Evolutionary conservation across 495 filamentous ascomycete genomes (phyloP).

Genomic region (Aspergillus nanangensis): DNA sequence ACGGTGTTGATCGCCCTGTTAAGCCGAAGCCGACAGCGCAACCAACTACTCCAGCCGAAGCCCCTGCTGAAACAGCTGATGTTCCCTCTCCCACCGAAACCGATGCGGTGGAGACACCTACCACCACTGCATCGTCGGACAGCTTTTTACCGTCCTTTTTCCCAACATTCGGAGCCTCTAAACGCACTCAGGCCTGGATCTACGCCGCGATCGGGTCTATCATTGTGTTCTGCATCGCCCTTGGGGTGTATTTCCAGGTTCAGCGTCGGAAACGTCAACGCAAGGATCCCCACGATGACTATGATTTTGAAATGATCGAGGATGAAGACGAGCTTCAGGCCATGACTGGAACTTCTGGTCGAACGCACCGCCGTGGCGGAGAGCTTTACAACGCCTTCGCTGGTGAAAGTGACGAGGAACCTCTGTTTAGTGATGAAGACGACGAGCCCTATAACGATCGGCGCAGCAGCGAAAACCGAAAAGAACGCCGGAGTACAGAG

Average conservation of each 20-base stretch:
- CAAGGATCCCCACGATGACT: constrained; percentile 75
- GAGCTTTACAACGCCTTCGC: constrained; percentile 95
- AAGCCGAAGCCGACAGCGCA: constrained; percentile 51
- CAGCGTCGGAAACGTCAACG: constrained; percentile 71
- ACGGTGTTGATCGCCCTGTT: constrained; percentile 74
- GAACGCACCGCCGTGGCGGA: constrained; percentile 58
- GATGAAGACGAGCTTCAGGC: constrained; percentile 72
- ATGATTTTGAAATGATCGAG: constrained; percentile 91
- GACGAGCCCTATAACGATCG: constrained; percentile 42
- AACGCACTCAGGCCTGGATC: constrained; percentile 90
- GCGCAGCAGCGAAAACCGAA: constrained; percentile 15
- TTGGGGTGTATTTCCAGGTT: constrained; percentile 75
- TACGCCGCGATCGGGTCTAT: constrained; percentile 84
- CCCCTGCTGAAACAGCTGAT: constrained; percentile 23
- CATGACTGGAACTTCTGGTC: constrained; percentile 30
- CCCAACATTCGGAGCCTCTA: constrained; percentile 90
- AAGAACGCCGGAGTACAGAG: constrained; percentile 15
- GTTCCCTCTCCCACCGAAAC: constrained; percentile 17
- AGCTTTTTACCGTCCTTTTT: constrained; percentile 85
- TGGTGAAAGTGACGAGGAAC: constrained; percentile 68
- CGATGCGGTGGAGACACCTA: constrained; percentile 35
- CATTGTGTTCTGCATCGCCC: constrained; percentile 71
- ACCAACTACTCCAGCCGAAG: constrained; percentile 20
- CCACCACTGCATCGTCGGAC: constrained; percentile 37
- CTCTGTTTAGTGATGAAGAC: constrained; percentile 54